Conservation (phyloP, 352 stramenopile species). For the Phytopythium sindhum region DNA sequence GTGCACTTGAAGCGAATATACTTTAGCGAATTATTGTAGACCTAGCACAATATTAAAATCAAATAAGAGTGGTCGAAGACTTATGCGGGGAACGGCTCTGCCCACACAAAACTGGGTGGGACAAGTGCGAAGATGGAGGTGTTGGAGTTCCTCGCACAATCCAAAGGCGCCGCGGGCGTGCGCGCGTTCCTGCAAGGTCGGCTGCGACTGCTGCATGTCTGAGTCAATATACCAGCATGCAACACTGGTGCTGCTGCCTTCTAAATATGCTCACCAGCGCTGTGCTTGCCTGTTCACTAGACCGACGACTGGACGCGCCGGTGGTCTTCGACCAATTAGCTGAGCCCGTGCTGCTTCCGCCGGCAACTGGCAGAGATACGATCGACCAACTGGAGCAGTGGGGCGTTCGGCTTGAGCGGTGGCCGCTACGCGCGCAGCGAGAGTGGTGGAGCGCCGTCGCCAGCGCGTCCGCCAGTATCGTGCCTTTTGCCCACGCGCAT, state of each 20-base stretch:
- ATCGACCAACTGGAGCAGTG: constrained; percentile 8
- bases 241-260: not conserved
- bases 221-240: not conserved
- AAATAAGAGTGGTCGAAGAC: not conserved
- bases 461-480: constrained; percentile 9
- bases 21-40: not conserved
- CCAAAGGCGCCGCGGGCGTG: constrained; percentile 38
- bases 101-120: not conserved
- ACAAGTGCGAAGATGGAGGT: constrained; percentile 10
- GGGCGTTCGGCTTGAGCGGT: constrained; percentile 40
- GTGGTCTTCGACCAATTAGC: constrained; percentile 33
- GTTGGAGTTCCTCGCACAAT: constrained; percentile 29
- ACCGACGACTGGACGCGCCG: constrained; percentile 28
- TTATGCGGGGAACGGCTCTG: not conserved
- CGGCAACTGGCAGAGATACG: not conserved
- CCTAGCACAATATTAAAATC: not conserved
- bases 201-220: not conserved
- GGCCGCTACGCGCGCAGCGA: constrained; percentile 38
- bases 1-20: not conserved
- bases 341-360: constrained; percentile 13
- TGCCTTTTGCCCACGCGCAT: constrained; percentile 8
- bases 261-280: not conserved
- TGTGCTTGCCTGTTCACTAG: constrained; percentile 10
- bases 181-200: constrained; percentile 37
- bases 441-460: constrained; percentile 61